Conservation (phyloP, 2,329 filamentous ascomycete species). For the Exophiala aquamarina region DNA sequence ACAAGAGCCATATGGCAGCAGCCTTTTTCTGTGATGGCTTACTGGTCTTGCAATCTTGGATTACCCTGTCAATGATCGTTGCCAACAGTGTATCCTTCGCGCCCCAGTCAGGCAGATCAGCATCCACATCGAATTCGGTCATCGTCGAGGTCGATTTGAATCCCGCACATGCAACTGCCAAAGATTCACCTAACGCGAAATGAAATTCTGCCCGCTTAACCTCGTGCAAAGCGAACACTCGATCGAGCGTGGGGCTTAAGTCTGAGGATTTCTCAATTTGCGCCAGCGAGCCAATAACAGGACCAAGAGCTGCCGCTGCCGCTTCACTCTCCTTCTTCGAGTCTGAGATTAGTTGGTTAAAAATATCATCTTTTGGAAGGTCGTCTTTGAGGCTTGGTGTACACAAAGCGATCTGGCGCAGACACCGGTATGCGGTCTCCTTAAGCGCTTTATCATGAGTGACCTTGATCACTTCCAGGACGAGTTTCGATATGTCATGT, state of each 20-base stretch:
- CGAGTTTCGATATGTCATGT: slow-evolving; percentile 58
- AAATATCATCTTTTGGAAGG: slow-evolving; percentile 46
- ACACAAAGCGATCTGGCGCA: slow-evolving; percentile 64
- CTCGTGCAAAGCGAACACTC: slow-evolving; percentile 76
- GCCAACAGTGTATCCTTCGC: slow-evolving; percentile 45
- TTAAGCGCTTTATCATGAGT: slow-evolving; percentile 58
- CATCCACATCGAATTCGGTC: slow-evolving; percentile 73
- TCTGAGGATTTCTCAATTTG: slow-evolving; percentile 37
- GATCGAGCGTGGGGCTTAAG: slow-evolving; percentile 56
- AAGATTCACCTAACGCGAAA: slow-evolving; percentile 85
- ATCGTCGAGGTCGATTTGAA: slow-evolving; percentile 82
- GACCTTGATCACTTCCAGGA: slow-evolving; percentile 54
- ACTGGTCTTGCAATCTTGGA: slow-evolving; percentile 75
- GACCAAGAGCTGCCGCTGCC: slow-evolving; percentile 77
- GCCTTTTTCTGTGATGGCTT: slow-evolving; percentile 90
- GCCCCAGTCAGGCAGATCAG: slow-evolving; percentile 39
- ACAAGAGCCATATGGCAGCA: slow-evolving; percentile 92
- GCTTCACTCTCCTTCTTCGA: slow-evolving; percentile 80
- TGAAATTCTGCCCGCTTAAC: slow-evolving; percentile 84
- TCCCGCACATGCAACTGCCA: slow-evolving; percentile 73
- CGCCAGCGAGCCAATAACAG: slow-evolving; percentile 55
- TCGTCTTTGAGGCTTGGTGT: slow-evolving; percentile 36
- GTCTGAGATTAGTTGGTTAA: slow-evolving; percentile 63
- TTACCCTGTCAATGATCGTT: slow-evolving; percentile 67
- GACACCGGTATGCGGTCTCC: slow-evolving; percentile 56